Evolutionary conservation across 2,329 filamentous ascomycete genomes (phyloP).

Genomic region (Penicillium palitans): DNA sequence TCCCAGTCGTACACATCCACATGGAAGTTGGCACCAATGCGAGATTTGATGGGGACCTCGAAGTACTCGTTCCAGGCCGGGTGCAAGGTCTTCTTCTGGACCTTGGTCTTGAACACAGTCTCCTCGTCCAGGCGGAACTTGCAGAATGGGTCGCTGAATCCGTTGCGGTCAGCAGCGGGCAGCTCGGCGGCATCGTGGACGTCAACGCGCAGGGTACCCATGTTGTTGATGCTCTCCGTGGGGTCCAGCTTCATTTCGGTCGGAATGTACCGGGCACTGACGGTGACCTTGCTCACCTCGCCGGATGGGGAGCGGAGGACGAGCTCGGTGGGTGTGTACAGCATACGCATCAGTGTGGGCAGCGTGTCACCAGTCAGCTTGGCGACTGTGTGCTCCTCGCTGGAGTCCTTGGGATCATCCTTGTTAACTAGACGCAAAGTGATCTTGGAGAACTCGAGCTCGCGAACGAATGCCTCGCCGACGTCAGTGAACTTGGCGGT

Average conservation of each 20-base stretch:
- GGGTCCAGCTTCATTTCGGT: slow-evolving; percentile 92
- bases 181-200: slow-evolving; percentile 82
- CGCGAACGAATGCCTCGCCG: slow-evolving; percentile 92
- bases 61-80: slow-evolving; percentile 97
- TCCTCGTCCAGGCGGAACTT: slow-evolving; percentile 89
- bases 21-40: slow-evolving; percentile 79
- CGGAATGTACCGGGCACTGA: slow-evolving; percentile 92
- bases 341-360: slow-evolving; percentile 80
- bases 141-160: slow-evolving; percentile 95
- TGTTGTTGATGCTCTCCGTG: slow-evolving; percentile 97
- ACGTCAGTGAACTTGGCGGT: slow-evolving; percentile 79
- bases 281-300: slow-evolving; percentile 73
- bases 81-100: slow-evolving; percentile 93
- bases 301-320: slow-evolving; percentile 77
- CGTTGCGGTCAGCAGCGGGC: slow-evolving; percentile 92
- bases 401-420: slow-evolving; percentile 67
- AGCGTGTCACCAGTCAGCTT: slow-evolving; percentile 82
- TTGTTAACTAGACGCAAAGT: slow-evolving; percentile 85
- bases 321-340: slow-evolving; percentile 87
- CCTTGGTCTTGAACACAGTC: slow-evolving; percentile 92
- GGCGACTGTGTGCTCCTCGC: slow-evolving; percentile 72
- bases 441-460: slow-evolving; percentile 93
- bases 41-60: slow-evolving; percentile 76
- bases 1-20: slow-evolving; percentile 93
- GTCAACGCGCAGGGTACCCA: slow-evolving; percentile 92